phyloP scores from a whole-genome alignment of 768 basidiomycete species.

The Boletus huronensis region DNA sequence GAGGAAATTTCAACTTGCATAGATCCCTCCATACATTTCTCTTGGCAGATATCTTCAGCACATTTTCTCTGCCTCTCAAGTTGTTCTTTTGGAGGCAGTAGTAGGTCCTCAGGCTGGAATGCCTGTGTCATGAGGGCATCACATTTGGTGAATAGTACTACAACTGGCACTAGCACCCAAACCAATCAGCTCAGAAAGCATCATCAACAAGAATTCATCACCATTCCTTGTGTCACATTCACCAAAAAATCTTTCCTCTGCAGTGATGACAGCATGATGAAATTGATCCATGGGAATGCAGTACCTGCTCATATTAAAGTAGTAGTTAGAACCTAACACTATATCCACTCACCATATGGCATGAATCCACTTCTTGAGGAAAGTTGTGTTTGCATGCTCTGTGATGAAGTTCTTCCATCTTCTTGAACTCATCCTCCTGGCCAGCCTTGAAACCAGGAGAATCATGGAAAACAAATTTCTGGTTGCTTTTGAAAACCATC shows the following conservation, averaged over 20 bases:
- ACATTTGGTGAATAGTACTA: neutral
- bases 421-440: neutral
- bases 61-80: neutral
- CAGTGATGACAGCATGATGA: neutral
- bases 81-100: neutral
- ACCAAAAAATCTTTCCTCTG: neutral
- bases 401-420: neutral
- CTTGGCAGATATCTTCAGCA: neutral
- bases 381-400: neutral
- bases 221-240: neutral
- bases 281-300: neutral
- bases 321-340: neutral
- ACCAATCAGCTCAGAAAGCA: neutral
- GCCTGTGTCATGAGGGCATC: neutral
- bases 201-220: neutral
- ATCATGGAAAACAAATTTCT: neutral
- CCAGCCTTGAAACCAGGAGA: neutral
- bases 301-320: neutral
- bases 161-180: neutral
- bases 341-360: neutral
- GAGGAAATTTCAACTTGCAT: neutral
- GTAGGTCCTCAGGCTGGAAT: neutral
- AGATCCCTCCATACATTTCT: neutral
- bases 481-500: neutral
- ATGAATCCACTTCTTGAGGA: neutral